A percentile compares a stretch with the other conserved stretches of the same genome.
These are phyloP conservation scores for Tetrahymena malaccensis DNA, from an alignment of 73 alveolate genomes.

Conservation along the genomic window DNA sequence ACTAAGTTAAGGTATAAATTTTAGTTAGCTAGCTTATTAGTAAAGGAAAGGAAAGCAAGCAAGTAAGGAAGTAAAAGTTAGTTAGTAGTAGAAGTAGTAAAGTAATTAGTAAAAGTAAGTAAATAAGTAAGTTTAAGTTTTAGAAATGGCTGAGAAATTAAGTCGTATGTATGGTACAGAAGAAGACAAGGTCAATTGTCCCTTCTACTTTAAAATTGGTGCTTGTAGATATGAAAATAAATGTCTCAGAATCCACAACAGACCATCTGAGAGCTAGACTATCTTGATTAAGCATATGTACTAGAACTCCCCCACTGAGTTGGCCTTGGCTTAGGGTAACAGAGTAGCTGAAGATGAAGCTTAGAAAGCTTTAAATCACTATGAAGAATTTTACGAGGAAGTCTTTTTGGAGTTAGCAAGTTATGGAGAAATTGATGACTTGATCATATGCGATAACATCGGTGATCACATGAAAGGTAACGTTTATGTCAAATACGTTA, in stretches of 20 bases:
- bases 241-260: constrained; percentile 97
- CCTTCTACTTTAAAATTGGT: constrained; percentile 98
- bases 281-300: constrained; percentile 89
- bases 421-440: constrained; percentile 98
- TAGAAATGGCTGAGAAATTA: constrained; percentile 89
- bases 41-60: neutral
- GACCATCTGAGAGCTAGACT: constrained; percentile 95
- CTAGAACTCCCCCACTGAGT: constrained; percentile 84
- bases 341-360: constrained; percentile 70
- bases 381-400: constrained; percentile 98
- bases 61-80: neutral
- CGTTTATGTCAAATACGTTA: constrained; percentile 91
- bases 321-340: constrained; percentile 72
- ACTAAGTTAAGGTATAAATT: neutral
- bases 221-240: constrained; percentile 99
- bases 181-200: constrained; percentile 98
- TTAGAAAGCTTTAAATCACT: constrained; percentile 87
- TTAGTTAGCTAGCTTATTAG: neutral
- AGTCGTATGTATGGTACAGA: constrained; percentile 97
- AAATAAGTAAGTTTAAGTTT: neutral
- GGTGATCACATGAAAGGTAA: constrained; percentile 99
- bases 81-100: neutral
- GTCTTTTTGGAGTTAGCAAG: constrained; percentile 92
- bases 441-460: constrained; percentile 97
- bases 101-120: neutral